phyloP scores from a whole-genome alignment of 345 rosid genomes.

The Limnanthes douglasii region DNA sequence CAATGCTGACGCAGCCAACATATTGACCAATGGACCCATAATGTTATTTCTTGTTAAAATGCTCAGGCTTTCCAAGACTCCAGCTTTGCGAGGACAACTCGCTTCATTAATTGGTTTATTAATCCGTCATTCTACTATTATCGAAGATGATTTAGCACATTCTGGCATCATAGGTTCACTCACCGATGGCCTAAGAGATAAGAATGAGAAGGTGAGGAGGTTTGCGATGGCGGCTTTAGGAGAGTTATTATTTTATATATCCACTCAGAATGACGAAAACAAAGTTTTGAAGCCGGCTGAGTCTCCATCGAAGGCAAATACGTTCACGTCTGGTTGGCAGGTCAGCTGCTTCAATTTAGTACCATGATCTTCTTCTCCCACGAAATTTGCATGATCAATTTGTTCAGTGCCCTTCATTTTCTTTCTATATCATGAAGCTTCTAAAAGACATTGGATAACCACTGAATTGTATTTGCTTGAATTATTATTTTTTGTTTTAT shows the following conservation, averaged over 20 bases:
- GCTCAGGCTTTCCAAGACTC: conserved; percentile 75
- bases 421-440: background rate
- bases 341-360: conserved; percentile 22
- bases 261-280: conserved; percentile 76
- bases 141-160: conserved; percentile 74
- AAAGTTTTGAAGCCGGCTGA: conserved; percentile 49
- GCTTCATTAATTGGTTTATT: conserved; percentile 86
- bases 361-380: conserved; percentile 4
- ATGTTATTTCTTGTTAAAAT: conserved; percentile 89
- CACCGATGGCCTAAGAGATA: conserved; percentile 80
- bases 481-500: background rate
- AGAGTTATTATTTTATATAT: conserved; percentile 84
- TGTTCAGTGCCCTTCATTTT: background rate
- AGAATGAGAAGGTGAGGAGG: conserved; percentile 89
- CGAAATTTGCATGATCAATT: no score
- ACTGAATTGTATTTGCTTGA: background rate
- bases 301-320: conserved; percentile 73
- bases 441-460: background rate
- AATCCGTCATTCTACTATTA: conserved; percentile 82
- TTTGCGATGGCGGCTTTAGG: conserved; percentile 98
- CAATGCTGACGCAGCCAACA: conserved; percentile 83
- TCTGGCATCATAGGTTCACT: conserved; percentile 87
- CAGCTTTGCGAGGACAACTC: conserved; percentile 80
- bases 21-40: conserved; percentile 84
- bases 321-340: conserved; percentile 77